Evolutionary conservation across 192 early-diverging fungal species (phyloP).

Genomic region (Phlyctochytrium bullatum): DNA sequence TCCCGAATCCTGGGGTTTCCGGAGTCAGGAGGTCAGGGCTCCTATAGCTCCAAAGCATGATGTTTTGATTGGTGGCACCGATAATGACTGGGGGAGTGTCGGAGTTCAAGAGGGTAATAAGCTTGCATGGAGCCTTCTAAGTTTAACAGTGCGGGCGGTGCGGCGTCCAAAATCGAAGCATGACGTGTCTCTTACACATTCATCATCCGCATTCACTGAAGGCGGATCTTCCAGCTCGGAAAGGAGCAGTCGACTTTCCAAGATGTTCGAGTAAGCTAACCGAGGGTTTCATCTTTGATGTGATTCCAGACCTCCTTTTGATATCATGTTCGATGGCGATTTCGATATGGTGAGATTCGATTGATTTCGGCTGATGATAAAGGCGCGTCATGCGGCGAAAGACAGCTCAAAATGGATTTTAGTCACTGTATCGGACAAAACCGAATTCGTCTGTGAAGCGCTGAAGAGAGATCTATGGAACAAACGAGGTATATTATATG

Average conservation of each 20-base stretch:
- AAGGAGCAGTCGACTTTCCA: neutral
- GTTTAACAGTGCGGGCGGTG: too few species aligned
- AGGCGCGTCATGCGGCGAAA: slow-evolving; percentile 65
- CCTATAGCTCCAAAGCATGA: slow-evolving; percentile 83
- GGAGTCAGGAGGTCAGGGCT: slow-evolving; percentile 54
- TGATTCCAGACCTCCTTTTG: slow-evolving; percentile 81
- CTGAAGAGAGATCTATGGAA: slow-evolving; percentile 97
- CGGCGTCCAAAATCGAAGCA: too few species aligned
- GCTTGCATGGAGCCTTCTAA: too few species aligned
- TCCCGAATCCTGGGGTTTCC: neutral
- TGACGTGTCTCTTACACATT: too few species aligned
- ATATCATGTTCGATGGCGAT: slow-evolving; percentile 76
- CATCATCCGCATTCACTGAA: too few species aligned
- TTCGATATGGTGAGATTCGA: slow-evolving; percentile 59
- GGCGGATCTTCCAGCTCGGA: too few species aligned
- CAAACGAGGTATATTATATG: slow-evolving; percentile 37
- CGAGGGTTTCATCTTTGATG: neutral
- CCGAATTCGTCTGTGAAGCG: slow-evolving; percentile 83
- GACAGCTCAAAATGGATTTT: slow-evolving; percentile 82
- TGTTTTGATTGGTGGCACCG: slow-evolving; percentile 58
- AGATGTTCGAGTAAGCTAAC: slow-evolving; percentile 5
- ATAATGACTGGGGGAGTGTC: slow-evolving; percentile 19
- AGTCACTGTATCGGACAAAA: slow-evolving; percentile 50
- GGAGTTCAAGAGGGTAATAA: too few species aligned
- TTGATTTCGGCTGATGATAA: neutral